phyloP scores from a whole-genome alignment of 2,329 filamentous ascomycete genomes.

The Cryphonectria parasitica region DNA sequence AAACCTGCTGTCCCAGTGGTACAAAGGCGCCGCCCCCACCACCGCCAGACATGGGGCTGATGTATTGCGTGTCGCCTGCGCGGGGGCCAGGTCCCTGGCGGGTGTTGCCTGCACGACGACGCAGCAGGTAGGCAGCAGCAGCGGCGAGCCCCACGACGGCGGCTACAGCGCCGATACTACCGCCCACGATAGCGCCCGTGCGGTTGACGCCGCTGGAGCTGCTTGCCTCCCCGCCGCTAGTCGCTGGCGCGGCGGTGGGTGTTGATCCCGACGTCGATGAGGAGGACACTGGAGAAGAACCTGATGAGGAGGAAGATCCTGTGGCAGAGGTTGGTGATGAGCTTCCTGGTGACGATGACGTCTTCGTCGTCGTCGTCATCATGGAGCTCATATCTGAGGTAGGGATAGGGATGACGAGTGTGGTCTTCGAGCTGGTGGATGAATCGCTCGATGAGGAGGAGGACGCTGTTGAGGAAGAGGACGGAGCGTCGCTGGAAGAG shows the following conservation, averaged over 20 bases:
- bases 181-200: slow-evolving; percentile 59
- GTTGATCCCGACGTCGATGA: slow-evolving; percentile 26
- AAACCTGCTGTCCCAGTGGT: slow-evolving; percentile 41
- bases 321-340: background rate
- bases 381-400: slow-evolving; percentile 19
- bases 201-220: slow-evolving; percentile 33
- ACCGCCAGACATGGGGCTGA: slow-evolving; percentile 40
- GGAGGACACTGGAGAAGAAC: slow-evolving; percentile 27
- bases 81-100: slow-evolving; percentile 48
- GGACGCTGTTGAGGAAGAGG: slow-evolving; percentile 29
- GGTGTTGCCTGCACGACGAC: slow-evolving; percentile 45
- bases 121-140: slow-evolving; percentile 48
- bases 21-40: slow-evolving; percentile 43
- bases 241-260: slow-evolving; percentile 28
- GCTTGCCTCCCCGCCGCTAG: slow-evolving; percentile 11
- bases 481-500: slow-evolving; percentile 11
- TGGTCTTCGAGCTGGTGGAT: slow-evolving; percentile 14
- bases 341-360: background rate
- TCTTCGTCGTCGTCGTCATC: background rate
- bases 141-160: slow-evolving; percentile 48
- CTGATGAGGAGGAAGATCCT: slow-evolving; percentile 24
- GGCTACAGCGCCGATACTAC: slow-evolving; percentile 56
- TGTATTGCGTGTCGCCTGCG: slow-evolving; percentile 43
- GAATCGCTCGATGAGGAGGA: slow-evolving; percentile 27
- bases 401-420: slow-evolving; percentile 28